Evolutionary conservation across 2,329 filamentous ascomycete species (phyloP).

Genomic region (Chalaropsis ovoidea): DNA sequence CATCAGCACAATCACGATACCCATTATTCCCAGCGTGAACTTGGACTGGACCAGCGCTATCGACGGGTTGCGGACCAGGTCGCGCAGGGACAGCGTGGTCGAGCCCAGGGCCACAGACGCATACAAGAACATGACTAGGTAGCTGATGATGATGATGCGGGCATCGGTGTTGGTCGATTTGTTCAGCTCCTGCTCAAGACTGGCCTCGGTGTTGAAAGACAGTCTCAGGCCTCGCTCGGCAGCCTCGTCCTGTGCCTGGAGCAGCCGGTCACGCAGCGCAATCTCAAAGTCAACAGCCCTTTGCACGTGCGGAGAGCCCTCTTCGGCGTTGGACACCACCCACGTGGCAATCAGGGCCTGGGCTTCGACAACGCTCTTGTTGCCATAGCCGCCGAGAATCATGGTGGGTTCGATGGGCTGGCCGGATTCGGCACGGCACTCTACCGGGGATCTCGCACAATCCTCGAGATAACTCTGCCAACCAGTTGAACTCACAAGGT

Average conservation of each 20-base stretch:
- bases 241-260: constrained; percentile 74
- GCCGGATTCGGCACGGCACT: constrained; percentile 78
- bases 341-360: constrained; percentile 80
- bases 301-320: constrained; percentile 59
- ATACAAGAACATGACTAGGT: constrained; percentile 97
- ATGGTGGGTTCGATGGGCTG: constrained; percentile 80
- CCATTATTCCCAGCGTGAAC: constrained; percentile 86
- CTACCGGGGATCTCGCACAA: constrained; percentile 70
- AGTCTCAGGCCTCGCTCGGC: constrained; percentile 65
- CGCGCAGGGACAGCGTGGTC: constrained; percentile 65
- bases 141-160: constrained; percentile 92
- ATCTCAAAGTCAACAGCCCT: constrained; percentile 84
- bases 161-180: constrained; percentile 98
- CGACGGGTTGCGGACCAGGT: constrained; percentile 70
- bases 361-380: constrained; percentile 55
- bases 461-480: constrained; percentile 65
- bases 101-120: constrained; percentile 87
- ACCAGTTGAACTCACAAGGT: constrained; percentile 48
- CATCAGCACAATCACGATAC: constrained; percentile 93
- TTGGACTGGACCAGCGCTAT: constrained; percentile 89
- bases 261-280: constrained; percentile 60
- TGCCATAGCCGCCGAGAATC: constrained; percentile 70
- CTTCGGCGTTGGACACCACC: constrained; percentile 80
- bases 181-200: constrained; percentile 88
- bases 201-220: constrained; percentile 92